These are phyloP conservation scores for Phytophthora hibernalis DNA, from an alignment of 352 stramenopile species.

Conservation along the genomic window DNA sequence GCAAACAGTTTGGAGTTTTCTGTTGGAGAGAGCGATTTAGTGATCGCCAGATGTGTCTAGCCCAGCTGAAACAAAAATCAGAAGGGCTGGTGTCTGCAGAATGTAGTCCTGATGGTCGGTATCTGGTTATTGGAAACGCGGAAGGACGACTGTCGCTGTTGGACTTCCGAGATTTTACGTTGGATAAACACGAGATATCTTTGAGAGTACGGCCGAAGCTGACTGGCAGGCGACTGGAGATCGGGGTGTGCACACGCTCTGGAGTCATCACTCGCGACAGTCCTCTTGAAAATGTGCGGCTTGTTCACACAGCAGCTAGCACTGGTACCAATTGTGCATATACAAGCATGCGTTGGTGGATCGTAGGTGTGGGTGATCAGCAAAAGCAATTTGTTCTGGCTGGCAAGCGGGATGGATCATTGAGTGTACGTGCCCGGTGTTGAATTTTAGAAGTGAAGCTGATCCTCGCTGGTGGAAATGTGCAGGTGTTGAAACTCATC, in stretches of 20 bases:
- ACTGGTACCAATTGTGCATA: conserved; percentile 8
- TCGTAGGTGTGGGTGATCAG: conserved; percentile 1
- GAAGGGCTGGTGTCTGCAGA: conserved; percentile 23
- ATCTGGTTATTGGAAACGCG: conserved; percentile 37
- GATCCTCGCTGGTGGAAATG: background rate
- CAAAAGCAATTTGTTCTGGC: conserved; percentile 43
- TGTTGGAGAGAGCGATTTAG: conserved; percentile 68
- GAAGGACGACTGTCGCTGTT: conserved; percentile 42
- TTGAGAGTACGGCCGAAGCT: background rate
- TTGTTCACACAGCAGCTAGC: conserved; percentile 27
- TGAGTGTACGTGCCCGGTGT: conserved; percentile 36
- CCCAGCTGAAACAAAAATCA: conserved; percentile 28
- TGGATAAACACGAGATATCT: background rate
- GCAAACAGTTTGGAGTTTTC: conserved; percentile 45
- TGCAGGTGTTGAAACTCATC: conserved; percentile 32
- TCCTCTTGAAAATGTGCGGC: conserved; percentile 41
- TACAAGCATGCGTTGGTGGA: conserved; percentile 45
- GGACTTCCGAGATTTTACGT: conserved; percentile 41
- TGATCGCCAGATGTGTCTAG: conserved; percentile 51
- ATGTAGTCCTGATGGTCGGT: conserved; percentile 42
- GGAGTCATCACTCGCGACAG: conserved; percentile 45
- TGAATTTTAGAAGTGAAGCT: background rate
- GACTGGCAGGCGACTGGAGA: conserved; percentile 37
- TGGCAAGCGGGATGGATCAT: conserved; percentile 44
- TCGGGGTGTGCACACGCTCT: conserved; percentile 38